Conservation (phyloP, 129 eudicot species). For the Lactuca sativa region DNA sequence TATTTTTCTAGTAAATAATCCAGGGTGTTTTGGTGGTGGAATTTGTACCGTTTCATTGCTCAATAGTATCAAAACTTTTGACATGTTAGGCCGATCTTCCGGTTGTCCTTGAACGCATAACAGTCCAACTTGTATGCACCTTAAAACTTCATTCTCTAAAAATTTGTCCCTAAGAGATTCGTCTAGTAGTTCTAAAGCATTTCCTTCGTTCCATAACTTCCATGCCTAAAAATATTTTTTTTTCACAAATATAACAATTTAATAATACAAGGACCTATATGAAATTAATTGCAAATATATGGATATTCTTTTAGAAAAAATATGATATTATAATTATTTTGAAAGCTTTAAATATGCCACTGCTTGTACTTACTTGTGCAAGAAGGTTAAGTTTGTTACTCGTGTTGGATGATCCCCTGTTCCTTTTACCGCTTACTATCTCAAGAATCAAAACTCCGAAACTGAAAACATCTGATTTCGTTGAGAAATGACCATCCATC, state of each 20-base stretch:
- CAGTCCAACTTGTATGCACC: conserved; percentile 49
- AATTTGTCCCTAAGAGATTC: conserved; percentile 38
- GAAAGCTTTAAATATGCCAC: not conserved
- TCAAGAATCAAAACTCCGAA: conserved; percentile 74
- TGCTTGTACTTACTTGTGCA: conserved; percentile 58
- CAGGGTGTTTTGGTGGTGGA: conserved; percentile 76
- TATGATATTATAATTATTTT: too few relatives aligned
- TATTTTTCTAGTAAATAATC: conserved; percentile 57
- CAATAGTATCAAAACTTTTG: conserved; percentile 59
- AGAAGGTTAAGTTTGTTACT: conserved; percentile 72
- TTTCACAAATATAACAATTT: not conserved
- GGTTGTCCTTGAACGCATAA: conserved; percentile 63
- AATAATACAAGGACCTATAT: not conserved
- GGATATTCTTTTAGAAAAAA: too few relatives aligned
- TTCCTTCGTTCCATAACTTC: conserved; percentile 74
- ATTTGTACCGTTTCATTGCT: conserved; percentile 48
- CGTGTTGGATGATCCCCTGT: conserved; percentile 63
- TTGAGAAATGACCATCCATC: conserved; percentile 75
- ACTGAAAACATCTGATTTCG: conserved; percentile 78
- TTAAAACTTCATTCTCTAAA: conserved; percentile 49
- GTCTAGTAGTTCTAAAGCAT: conserved; percentile 54
- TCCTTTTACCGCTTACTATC: conserved; percentile 59
- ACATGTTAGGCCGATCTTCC: conserved; percentile 79
- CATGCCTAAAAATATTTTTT: conserved; percentile 49
- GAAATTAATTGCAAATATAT: too few relatives aligned